Conservation (phyloP, 2,329 filamentous ascomycete species). For the Penicillium nordicum region DNA sequence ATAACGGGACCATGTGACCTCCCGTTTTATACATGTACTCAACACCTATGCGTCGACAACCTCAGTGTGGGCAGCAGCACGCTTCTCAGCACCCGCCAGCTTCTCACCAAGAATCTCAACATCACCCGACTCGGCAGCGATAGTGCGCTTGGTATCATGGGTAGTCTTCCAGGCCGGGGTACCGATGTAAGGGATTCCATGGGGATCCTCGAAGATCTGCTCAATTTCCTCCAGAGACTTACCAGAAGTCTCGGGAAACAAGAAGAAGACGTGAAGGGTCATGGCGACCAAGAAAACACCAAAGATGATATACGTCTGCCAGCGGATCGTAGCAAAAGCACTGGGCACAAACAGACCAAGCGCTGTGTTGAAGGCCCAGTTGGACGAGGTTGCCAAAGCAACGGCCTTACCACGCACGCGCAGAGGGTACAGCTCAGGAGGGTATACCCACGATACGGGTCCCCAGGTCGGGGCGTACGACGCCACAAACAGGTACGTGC, state of each 20-base stretch:
- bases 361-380: constrained; percentile 64
- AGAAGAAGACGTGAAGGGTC: constrained; percentile 63
- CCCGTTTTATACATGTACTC: neutral
- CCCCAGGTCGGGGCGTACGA: constrained; percentile 64
- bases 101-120: constrained; percentile 29
- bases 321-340: constrained; percentile 55
- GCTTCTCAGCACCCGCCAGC: constrained; percentile 15
- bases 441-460: constrained; percentile 56
- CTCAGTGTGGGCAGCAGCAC: constrained; percentile 12
- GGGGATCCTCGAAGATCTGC: constrained; percentile 57
- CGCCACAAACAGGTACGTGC: constrained; percentile 61
- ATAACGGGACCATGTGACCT: neutral
- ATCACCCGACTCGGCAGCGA: constrained; percentile 30
- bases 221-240: constrained; percentile 75
- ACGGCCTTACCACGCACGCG: constrained; percentile 60
- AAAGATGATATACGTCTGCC: constrained; percentile 70
- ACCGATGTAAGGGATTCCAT: constrained; percentile 37
- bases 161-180: constrained; percentile 40
- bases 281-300: constrained; percentile 66
- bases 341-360: constrained; percentile 47
- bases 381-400: constrained; percentile 55
- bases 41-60: neutral
- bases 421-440: constrained; percentile 50
- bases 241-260: constrained; percentile 66
- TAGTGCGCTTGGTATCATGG: constrained; percentile 29